These are phyloP conservation scores for Leccinum fuscescens DNA, from an alignment of 1,284 basidiomycete genomes.

Conservation along the genomic window DNA sequence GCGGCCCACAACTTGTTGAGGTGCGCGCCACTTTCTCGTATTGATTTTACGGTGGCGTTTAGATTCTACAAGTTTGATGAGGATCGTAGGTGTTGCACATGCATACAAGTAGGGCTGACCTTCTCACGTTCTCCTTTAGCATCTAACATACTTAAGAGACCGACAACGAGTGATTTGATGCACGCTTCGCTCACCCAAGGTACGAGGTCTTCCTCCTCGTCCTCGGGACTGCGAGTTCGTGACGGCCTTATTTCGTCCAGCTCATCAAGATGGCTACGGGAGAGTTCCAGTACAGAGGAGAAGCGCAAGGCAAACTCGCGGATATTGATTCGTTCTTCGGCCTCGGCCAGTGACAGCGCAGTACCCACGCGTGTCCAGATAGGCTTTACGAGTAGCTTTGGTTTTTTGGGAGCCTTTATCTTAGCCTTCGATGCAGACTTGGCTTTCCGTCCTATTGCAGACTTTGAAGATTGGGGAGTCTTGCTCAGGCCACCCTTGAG, in stretches of 20 bases:
- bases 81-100: background rate
- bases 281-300: slow-evolving; percentile 49
- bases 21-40: slow-evolving; percentile 51
- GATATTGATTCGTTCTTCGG: slow-evolving; percentile 62
- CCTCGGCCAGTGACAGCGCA: slow-evolving; percentile 44
- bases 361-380: slow-evolving; percentile 53
- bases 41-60: slow-evolving; percentile 46
- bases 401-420: slow-evolving; percentile 12
- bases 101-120: slow-evolving; percentile 31
- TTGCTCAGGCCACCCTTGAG: slow-evolving; percentile 12
- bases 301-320: slow-evolving; percentile 74
- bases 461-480: slow-evolving; percentile 11
- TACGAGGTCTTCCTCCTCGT: slow-evolving; percentile 41
- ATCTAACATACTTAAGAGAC: slow-evolving; percentile 54
- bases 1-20: slow-evolving; percentile 61
- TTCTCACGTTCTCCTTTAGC: slow-evolving; percentile 43
- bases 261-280: slow-evolving; percentile 58
- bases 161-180: slow-evolving; percentile 56
- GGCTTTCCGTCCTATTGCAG: slow-evolving; percentile 2
- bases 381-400: slow-evolving; percentile 37
- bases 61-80: slow-evolving; percentile 37
- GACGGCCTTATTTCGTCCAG: slow-evolving; percentile 56
- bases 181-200: slow-evolving; percentile 65
- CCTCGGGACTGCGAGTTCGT: slow-evolving; percentile 34
- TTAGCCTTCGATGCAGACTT: slow-evolving; percentile 17